Evolutionary conservation across 2,329 filamentous ascomycete genomes (phyloP).

Genomic region (Cryphonectria carpinicola): DNA sequence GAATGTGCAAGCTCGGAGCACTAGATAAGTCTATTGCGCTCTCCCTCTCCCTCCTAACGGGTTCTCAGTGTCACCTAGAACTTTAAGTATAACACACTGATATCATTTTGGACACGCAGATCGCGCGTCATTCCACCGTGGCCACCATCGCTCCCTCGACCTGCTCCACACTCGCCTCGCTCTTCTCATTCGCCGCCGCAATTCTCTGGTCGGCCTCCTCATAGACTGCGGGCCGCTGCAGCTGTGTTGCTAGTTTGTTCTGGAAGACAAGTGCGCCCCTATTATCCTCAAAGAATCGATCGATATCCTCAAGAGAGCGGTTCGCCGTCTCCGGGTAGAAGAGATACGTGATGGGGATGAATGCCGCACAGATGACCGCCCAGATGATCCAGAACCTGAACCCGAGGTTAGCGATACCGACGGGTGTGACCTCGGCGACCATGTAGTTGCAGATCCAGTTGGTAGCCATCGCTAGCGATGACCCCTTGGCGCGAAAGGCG

Average conservation of each 20-base stretch:
- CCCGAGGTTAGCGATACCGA: slow-evolving; percentile 45
- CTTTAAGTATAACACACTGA: background rate
- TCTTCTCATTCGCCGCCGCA: slow-evolving; percentile 22
- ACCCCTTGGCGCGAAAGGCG: slow-evolving; percentile 40
- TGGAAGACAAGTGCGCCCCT: slow-evolving; percentile 16
- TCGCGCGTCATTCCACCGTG: background rate
- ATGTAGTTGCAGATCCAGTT: slow-evolving; percentile 42
- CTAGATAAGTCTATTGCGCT: background rate
- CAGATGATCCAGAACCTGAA: slow-evolving; percentile 58
- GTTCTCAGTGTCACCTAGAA: background rate
- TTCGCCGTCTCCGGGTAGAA: slow-evolving; percentile 50
- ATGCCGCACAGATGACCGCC: slow-evolving; percentile 48
- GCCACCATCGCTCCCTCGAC: slow-evolving; percentile 6
- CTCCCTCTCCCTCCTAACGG: background rate
- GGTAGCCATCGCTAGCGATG: slow-evolving; percentile 39
- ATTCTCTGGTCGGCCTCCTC: slow-evolving; percentile 23
- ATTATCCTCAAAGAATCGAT: slow-evolving; percentile 37
- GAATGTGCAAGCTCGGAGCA: background rate
- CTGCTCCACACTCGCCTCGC: slow-evolving; percentile 7
- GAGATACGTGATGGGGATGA: slow-evolving; percentile 48
- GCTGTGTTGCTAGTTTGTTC: slow-evolving; percentile 21
- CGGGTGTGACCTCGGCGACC: slow-evolving; percentile 41
- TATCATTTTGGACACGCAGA: background rate
- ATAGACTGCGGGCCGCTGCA: slow-evolving; percentile 19
- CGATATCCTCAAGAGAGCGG: slow-evolving; percentile 47